These are phyloP conservation scores for Raddia distichophylla DNA, from an alignment of 176 grass and related monocot species.

Conservation along the genomic window DNA sequence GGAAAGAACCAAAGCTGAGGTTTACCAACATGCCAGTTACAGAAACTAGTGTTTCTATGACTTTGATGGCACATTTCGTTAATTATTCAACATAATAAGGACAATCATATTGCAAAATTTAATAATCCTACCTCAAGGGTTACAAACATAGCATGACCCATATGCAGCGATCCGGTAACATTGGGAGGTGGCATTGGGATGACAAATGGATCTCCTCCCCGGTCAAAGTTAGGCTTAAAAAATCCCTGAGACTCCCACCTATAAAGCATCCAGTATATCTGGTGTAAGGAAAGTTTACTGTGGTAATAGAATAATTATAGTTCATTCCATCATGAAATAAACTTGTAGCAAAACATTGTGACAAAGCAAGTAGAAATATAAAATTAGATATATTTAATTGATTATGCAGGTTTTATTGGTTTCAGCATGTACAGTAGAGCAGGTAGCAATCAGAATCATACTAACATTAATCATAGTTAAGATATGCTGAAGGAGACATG, in stretches of 20 bases:
- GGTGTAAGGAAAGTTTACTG: slow-evolving; percentile 20
- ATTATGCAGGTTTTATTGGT: neutral
- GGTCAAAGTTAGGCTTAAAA: slow-evolving; percentile 87
- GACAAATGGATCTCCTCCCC: slow-evolving; percentile 83
- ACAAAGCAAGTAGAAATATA: neutral
- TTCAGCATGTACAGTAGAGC: neutral
- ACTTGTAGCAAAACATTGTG: neutral
- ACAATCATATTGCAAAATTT: slow-evolving; percentile 7
- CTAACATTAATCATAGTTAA: neutral
- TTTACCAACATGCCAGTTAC: slow-evolving; percentile 30
- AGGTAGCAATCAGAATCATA: neutral
- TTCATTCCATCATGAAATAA: slow-evolving; percentile 2
- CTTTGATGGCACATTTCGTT: neutral
- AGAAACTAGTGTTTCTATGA: neutral
- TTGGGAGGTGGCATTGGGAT: slow-evolving; percentile 96
- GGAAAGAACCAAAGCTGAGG: neutral
- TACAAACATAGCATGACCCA: slow-evolving; percentile 99
- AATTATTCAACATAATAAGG: slow-evolving; percentile 29
- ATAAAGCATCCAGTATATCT: slow-evolving; percentile 26
- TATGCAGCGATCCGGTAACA: slow-evolving; percentile 96
- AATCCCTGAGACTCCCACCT: slow-evolving; percentile 98
- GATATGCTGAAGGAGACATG: neutral
- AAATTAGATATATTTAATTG: neutral
- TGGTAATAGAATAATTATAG: neutral
- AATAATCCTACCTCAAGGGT: slow-evolving; percentile 85